phyloP scores from a whole-genome alignment of 768 basidiomycete species.

The Psilocybe sp. region DNA sequence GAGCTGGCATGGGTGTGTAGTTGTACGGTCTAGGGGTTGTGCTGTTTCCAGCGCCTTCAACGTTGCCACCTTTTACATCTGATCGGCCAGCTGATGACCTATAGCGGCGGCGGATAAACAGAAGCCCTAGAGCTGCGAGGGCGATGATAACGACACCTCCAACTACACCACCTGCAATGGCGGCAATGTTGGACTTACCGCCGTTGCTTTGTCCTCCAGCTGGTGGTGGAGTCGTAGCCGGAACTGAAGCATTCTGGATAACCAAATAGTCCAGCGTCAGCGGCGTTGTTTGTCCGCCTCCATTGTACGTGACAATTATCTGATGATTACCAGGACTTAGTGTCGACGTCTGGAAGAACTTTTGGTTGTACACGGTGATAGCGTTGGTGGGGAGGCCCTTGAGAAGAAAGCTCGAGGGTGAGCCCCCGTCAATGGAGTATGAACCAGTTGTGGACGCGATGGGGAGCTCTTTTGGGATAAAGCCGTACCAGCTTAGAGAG shows the following conservation, averaged over 20 bases:
- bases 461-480: constrained; percentile 16
- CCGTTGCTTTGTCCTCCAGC: background rate
- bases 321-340: constrained; percentile 18
- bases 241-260: constrained; percentile 17
- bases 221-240: background rate
- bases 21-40: constrained; percentile 5
- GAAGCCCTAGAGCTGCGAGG: constrained; percentile 6
- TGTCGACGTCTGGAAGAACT: constrained; percentile 21
- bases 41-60: background rate
- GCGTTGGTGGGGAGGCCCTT: constrained; percentile 13
- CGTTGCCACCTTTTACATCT: background rate
- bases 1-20: constrained; percentile 4
- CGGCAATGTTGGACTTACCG: constrained; percentile 8
- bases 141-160: constrained; percentile 17
- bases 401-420: constrained; percentile 15
- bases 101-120: constrained; percentile 13
- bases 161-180: constrained; percentile 19
- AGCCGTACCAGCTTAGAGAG: constrained; percentile 23
- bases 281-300: constrained; percentile 18
- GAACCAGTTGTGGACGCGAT: constrained; percentile 13
- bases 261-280: constrained; percentile 23
- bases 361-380: constrained; percentile 18
- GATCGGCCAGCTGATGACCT: background rate
- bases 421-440: constrained; percentile 20
- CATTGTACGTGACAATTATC: constrained; percentile 20